Percentiles rank a stretch among this genome's conserved stretches.
Conservation (phyloP, 2,329 filamentous ascomycete species). For the Magnaporthales sp. region DNA sequence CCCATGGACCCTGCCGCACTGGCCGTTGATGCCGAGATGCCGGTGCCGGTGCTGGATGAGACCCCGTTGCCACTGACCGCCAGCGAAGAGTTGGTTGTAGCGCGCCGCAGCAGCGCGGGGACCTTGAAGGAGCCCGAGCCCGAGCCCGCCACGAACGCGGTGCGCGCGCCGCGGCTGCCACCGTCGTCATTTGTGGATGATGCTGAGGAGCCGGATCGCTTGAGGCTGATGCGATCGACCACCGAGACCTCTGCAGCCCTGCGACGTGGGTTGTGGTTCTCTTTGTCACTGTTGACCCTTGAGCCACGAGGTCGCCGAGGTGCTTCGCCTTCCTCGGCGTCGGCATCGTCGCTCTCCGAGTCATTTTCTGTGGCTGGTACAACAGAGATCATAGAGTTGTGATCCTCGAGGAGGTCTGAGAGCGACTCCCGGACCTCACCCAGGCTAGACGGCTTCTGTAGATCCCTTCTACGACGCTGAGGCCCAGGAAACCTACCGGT, state of each 20-base stretch:
- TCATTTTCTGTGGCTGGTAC: slow-evolving; percentile 31
- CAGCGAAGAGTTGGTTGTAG: slow-evolving; percentile 50
- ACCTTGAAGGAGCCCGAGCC: slow-evolving; percentile 49
- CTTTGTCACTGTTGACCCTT: slow-evolving; percentile 30
- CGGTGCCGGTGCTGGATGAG: slow-evolving; percentile 15
- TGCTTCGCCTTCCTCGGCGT: slow-evolving; percentile 30
- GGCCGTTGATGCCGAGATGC: not conserved
- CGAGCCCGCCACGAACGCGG: slow-evolving; percentile 45
- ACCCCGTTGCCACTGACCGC: slow-evolving; percentile 22
- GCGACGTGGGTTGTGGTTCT: slow-evolving; percentile 35
- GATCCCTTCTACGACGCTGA: slow-evolving; percentile 48
- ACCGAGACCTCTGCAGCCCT: slow-evolving; percentile 53
- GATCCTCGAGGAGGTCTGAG: slow-evolving; percentile 73
- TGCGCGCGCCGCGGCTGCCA: slow-evolving; percentile 25
- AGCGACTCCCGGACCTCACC: slow-evolving; percentile 77
- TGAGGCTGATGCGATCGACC: slow-evolving; percentile 67
- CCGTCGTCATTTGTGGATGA: slow-evolving; percentile 18
- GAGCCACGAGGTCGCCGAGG: slow-evolving; percentile 9
- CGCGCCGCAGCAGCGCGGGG: slow-evolving; percentile 62
- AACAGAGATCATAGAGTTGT: slow-evolving; percentile 32
- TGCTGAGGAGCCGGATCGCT: slow-evolving; percentile 39
- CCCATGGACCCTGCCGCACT: slow-evolving; percentile 4
- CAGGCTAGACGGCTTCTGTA: slow-evolving; percentile 63
- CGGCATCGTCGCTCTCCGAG: slow-evolving; percentile 43
- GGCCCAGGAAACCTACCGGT: not conserved